Percentiles rank a stretch among this genome's conserved stretches.
Conservation (phyloP, 148 eudicot species). For the Hydrangea macrophylla region DNA sequence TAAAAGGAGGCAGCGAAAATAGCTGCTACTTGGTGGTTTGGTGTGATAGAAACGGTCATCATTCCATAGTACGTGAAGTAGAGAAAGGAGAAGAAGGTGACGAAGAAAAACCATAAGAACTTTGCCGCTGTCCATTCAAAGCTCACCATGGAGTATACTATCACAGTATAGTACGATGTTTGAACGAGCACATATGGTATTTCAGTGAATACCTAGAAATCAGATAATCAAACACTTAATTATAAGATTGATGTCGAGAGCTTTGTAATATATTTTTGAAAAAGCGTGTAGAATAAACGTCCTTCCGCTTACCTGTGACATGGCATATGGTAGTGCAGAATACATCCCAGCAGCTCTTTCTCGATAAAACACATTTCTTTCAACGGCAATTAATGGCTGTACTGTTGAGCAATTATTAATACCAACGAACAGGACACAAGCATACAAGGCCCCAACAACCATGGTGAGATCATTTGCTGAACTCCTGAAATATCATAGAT, state of each 20-base stretch:
- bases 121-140: constrained; percentile 80
- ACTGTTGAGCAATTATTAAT: constrained; percentile 70
- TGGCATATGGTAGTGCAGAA: constrained; percentile 84
- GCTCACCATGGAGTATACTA: constrained; percentile 89
- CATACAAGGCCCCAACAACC: constrained; percentile 82
- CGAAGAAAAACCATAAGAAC: constrained; percentile 90
- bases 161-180: constrained; percentile 53
- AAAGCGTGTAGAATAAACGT: neutral
- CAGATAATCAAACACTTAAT: neutral
- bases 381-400: constrained; percentile 71
- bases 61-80: constrained; percentile 97
- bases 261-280: neutral
- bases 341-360: constrained; percentile 94
- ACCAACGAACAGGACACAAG: constrained; percentile 69
- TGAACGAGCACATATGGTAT: constrained; percentile 77
- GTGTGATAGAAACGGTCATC: constrained; percentile 98
- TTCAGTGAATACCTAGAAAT: constrained; percentile 68
- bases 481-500: constrained; percentile 37
- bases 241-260: neutral
- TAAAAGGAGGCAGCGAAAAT: constrained; percentile 92
- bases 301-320: constrained; percentile 58
- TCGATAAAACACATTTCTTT: constrained; percentile 78
- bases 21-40: constrained; percentile 91
- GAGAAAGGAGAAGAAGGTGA: constrained; percentile 74
- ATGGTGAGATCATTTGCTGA: constrained; percentile 49